phyloP scores from a whole-genome alignment of 2,329 filamentous ascomycete species.

The Fusarium beomiforme region DNA sequence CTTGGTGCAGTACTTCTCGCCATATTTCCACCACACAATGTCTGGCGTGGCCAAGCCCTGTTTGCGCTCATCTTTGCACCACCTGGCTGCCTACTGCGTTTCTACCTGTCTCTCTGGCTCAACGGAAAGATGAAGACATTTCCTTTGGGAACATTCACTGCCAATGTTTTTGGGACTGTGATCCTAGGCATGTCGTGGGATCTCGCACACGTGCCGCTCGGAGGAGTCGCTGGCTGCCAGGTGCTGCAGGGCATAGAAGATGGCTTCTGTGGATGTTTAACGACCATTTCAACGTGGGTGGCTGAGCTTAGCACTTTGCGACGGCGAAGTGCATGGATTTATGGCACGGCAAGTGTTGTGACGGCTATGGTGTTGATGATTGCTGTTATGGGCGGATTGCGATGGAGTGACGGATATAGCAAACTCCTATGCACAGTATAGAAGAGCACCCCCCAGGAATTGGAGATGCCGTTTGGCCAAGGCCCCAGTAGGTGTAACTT shows the following conservation, averaged over 20 bases:
- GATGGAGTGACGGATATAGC: constrained; percentile 72
- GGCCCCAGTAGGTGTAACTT: too few relatives aligned
- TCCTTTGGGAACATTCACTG: constrained; percentile 85
- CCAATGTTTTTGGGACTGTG: constrained; percentile 81
- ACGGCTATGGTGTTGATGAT: constrained; percentile 69
- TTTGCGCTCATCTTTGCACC: constrained; percentile 88
- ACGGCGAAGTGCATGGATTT: constrained; percentile 70
- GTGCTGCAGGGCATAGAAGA: constrained; percentile 73
- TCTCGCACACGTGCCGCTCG: constrained; percentile 72
- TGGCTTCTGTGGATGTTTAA: constrained; percentile 74
- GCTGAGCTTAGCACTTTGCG: constrained; percentile 65
- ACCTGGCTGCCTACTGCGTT: constrained; percentile 78
- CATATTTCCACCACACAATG: constrained; percentile 75
- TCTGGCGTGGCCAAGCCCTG: constrained; percentile 79
- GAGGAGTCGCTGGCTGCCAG: constrained; percentile 71
- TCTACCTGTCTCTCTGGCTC: constrained; percentile 76
- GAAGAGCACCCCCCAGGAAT: background rate
- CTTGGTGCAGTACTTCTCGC: constrained; percentile 77
- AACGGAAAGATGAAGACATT: constrained; percentile 75
- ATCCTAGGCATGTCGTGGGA: constrained; percentile 82
- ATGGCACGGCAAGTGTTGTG: constrained; percentile 70
- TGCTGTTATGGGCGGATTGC: constrained; percentile 77
- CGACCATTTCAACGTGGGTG: constrained; percentile 75
- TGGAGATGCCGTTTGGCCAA: background rate
- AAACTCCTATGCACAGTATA: constrained; percentile 31